Conservation (phyloP, 768 basidiomycete species). For the Auricularia cornea region DNA sequence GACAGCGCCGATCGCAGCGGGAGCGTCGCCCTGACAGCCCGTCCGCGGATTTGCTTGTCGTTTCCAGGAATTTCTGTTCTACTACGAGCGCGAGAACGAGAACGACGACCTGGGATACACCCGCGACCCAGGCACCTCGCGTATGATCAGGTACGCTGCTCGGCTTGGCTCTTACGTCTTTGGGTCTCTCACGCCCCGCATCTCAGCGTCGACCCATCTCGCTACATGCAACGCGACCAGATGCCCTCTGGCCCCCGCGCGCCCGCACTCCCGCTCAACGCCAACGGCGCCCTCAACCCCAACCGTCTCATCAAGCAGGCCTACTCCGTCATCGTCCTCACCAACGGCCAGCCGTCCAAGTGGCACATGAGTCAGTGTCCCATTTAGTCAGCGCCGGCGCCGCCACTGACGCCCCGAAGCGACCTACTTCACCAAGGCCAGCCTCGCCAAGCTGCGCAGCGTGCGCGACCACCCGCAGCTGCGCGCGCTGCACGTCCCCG, state of each 20-base stretch:
- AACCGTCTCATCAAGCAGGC: slow-evolving; percentile 1
- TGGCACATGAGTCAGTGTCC: not conserved
- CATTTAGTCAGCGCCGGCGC: not conserved
- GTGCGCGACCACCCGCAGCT: not conserved
- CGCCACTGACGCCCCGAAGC: not conserved
- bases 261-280: not conserved
- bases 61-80: not conserved
- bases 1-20: not conserved
- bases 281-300: not conserved
- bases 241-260: not conserved
- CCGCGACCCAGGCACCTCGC: not conserved
- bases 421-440: not conserved
- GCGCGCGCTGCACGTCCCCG: not conserved
- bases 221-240: not conserved
- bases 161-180: not conserved
- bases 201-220: not conserved
- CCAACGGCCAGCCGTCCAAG: not conserved
- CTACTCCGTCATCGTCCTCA: not conserved
- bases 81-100: not conserved
- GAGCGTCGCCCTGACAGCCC: too few species aligned
- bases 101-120: not conserved
- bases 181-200: not conserved
- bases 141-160: not conserved
- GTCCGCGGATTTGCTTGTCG: not conserved
- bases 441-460: not conserved